A percentile compares a stretch with the other conserved stretches of the same genome.
phyloP scores from a whole-genome alignment of 345 rosid species.

The Noccaea caerulescens region DNA sequence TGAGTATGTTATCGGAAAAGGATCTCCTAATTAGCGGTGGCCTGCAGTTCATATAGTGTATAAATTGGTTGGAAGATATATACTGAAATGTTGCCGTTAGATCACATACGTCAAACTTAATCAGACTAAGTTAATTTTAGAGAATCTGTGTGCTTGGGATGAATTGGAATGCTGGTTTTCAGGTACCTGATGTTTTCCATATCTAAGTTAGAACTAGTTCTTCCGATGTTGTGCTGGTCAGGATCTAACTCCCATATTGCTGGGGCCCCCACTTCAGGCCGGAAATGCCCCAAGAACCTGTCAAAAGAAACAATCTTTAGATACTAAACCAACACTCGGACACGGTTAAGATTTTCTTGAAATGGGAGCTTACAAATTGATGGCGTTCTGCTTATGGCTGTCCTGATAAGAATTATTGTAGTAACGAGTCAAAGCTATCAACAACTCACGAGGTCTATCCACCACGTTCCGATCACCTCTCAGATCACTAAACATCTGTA shows the following conservation, averaged over 20 bases:
- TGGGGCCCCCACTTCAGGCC: slow-evolving; percentile 37
- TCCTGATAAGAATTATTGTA: slow-evolving; percentile 40
- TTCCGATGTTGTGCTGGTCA: slow-evolving; percentile 35
- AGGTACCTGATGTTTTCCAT: slow-evolving; percentile 38
- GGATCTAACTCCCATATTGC: slow-evolving; percentile 44
- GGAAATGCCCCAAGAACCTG: slow-evolving; percentile 47
- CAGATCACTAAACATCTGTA: slow-evolving; percentile 41
- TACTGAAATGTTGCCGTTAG: slow-evolving; percentile 4
- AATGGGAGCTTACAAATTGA: slow-evolving; percentile 41
- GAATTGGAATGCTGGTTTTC: slow-evolving; percentile 7
- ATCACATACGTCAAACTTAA: not conserved
- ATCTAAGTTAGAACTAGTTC: slow-evolving; percentile 42
- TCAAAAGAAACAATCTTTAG: slow-evolving; percentile 14
- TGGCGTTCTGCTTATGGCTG: slow-evolving; percentile 40
- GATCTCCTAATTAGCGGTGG: slow-evolving; percentile 44
- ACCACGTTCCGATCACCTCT: slow-evolving; percentile 43
- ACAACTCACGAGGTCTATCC: slow-evolving; percentile 30
- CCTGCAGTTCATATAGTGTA: slow-evolving; percentile 31
- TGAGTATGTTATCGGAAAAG: slow-evolving; percentile 38
- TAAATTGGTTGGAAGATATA: not conserved
- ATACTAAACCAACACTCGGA: not conserved
- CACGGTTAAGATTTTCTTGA: not conserved
- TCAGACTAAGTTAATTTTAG: not conserved
- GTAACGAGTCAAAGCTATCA: slow-evolving; percentile 40
- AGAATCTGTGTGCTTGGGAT: not conserved